These are phyloP conservation scores for Coelastrella sp. DNA, from an alignment of 139 green algal species.

Conservation along the genomic window DNA sequence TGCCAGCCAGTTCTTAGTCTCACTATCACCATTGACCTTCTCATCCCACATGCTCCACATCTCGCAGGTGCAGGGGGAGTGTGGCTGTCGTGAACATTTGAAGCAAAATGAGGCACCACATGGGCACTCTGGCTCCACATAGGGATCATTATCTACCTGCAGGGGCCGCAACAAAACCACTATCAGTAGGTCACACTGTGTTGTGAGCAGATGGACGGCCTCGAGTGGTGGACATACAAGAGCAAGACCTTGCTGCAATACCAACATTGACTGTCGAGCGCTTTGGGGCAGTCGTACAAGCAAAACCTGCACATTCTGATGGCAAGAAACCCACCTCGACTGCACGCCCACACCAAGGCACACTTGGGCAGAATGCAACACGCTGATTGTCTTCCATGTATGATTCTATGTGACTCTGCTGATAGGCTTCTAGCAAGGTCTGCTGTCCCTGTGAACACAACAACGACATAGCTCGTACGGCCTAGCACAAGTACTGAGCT, in stretches of 20 bases:
- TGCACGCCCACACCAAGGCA: conserved; percentile 80
- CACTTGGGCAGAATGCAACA: conserved; percentile 64
- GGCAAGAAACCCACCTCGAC: conserved; percentile 54
- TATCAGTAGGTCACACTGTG: too few relatives aligned
- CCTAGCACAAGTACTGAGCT: too few relatives aligned
- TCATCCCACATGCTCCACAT: conserved; percentile 87
- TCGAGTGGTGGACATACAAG: too few relatives aligned
- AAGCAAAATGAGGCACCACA: conserved; percentile 91
- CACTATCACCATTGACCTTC: conserved; percentile 85
- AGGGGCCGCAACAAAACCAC: too few relatives aligned
- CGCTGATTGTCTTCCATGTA: conserved; percentile 79
- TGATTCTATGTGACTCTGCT: conserved; percentile 66
- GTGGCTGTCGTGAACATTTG: conserved; percentile 79
- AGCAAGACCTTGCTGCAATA: too few relatives aligned
- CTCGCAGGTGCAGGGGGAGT: conserved; percentile 89
- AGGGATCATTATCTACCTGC: conserved; percentile 76
- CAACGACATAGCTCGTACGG: too few relatives aligned
- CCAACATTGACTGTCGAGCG: too few relatives aligned
- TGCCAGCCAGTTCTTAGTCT: conserved; percentile 72
- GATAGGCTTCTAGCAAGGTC: conserved; percentile 69
- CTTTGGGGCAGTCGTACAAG: too few relatives aligned
- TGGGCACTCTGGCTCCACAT: conserved; percentile 81
- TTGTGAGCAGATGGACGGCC: too few relatives aligned
- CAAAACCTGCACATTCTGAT: too few relatives aligned
- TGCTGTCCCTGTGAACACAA: conserved; percentile 47